These are phyloP conservation scores for Ailanthus altissimus DNA, from an alignment of 345 rosid genomes.

Conservation along the genomic window DNA sequence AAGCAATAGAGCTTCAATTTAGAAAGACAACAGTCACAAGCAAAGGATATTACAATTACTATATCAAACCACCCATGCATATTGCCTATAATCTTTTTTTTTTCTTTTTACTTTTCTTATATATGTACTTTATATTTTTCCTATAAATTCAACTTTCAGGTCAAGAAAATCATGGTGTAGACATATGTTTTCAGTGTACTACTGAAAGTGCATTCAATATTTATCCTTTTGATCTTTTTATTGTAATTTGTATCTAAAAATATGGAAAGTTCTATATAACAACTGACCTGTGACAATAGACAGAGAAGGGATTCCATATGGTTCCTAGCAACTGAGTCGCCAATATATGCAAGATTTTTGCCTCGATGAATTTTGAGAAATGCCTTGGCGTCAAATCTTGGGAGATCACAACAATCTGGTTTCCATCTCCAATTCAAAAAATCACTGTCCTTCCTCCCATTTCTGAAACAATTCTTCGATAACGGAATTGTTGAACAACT, in stretches of 20 bases:
- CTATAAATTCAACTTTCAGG: background rate
- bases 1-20: background rate
- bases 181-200: too few relatives aligned
- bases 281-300: slow-evolving; percentile 70
- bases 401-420: slow-evolving; percentile 69
- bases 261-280: background rate
- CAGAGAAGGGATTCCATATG: slow-evolving; percentile 94
- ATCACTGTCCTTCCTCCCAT: slow-evolving; percentile 68
- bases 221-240: background rate
- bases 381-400: slow-evolving; percentile 52
- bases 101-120: too few relatives aligned
- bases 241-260: background rate
- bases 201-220: background rate
- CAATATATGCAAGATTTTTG: slow-evolving; percentile 73
- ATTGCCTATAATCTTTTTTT: too few relatives aligned
- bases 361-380: slow-evolving; percentile 64
- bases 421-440: slow-evolving; percentile 93
- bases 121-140: background rate
- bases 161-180: too few relatives aligned
- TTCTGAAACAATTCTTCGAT: slow-evolving; percentile 73
- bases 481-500: slow-evolving; percentile 72
- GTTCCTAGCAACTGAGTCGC: slow-evolving; percentile 94
- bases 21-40: background rate
- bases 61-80: background rate
- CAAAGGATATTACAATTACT: background rate